These are phyloP conservation scores for Daldinia decipiens DNA, from an alignment of 495 filamentous ascomycete genomes.

Conservation along the genomic window DNA sequence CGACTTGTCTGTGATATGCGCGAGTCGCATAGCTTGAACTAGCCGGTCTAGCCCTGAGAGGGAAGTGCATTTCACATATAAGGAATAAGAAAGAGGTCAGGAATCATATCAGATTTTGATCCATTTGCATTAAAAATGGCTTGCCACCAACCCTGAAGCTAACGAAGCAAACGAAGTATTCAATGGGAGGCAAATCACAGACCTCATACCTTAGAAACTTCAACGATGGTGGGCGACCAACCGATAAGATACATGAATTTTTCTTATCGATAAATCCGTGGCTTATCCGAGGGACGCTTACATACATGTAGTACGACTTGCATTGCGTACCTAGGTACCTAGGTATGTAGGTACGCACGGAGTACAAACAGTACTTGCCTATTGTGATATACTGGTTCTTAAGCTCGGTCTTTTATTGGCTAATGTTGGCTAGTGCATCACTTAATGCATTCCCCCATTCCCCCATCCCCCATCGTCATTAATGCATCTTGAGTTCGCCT, in stretches of 20 bases:
- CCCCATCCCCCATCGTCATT: slow-evolving; percentile 23
- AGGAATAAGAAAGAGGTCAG: slow-evolving; percentile 5
- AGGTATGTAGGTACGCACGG: no score
- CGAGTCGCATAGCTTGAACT: slow-evolving; percentile 34
- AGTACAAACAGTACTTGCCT: neutral
- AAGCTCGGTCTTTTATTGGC: slow-evolving; percentile 16
- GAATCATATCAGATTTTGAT: slow-evolving; percentile 39
- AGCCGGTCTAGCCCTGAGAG: slow-evolving; percentile 38
- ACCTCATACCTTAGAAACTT: slow-evolving; percentile 7
- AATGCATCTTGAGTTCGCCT: neutral
- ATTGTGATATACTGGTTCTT: neutral
- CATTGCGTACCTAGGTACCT: neutral
- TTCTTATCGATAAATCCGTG: slow-evolving; percentile 23
- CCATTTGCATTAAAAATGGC: slow-evolving; percentile 1
- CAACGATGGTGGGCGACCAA: neutral
- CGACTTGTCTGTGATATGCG: slow-evolving; percentile 23
- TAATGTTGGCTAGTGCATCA: neutral
- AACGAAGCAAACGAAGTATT: slow-evolving; percentile 1
- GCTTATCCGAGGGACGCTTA: neutral
- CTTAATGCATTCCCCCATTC: slow-evolving; percentile 12
- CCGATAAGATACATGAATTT: slow-evolving; percentile 10
- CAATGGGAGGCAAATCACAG: slow-evolving; percentile 14
- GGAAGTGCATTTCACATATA: slow-evolving; percentile 42
- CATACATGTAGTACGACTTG: neutral
- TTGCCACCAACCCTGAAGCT: neutral